phyloP scores from a whole-genome alignment of 176 grass and related monocot genomes.

The Leersia perrieri region DNA sequence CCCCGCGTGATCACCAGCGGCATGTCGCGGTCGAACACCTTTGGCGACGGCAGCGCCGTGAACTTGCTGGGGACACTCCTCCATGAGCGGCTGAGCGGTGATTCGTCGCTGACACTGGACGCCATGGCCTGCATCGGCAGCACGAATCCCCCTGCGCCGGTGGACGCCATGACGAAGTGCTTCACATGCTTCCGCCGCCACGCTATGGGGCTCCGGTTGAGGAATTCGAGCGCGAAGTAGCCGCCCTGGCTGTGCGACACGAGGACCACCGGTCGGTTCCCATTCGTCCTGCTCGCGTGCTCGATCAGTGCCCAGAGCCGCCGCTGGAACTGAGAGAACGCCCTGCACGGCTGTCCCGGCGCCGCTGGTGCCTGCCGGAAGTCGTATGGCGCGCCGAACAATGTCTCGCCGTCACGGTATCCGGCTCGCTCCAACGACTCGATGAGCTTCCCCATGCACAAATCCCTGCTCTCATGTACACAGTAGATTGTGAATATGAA shows the following conservation, averaged over 20 bases:
- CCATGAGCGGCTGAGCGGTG: too few species aligned
- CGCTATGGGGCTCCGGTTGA: conserved; percentile 16
- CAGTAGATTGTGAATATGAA: too few species aligned
- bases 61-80: too few species aligned
- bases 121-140: background rate
- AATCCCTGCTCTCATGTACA: background rate
- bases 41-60: background rate
- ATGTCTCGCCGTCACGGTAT: conserved; percentile 36
- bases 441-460: background rate
- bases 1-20: too few species aligned
- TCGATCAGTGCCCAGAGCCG: background rate
- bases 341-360: conserved; percentile 9
- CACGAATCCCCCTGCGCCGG: conserved; percentile 9
- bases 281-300: conserved; percentile 10
- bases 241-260: conserved; percentile 29
- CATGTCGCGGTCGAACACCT: too few species aligned
- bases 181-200: conserved; percentile 37
- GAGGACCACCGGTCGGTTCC: background rate
- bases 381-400: too few species aligned
- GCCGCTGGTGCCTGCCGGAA: conserved; percentile 38
- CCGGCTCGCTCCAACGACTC: conserved; percentile 12
- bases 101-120: too few species aligned
- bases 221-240: conserved; percentile 31
- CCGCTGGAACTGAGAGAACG: background rate
- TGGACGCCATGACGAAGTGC: conserved; percentile 36